Conservation (phyloP, 2,329 filamentous ascomycete species). For the Pseudopyrenochaeta lycopersici region DNA sequence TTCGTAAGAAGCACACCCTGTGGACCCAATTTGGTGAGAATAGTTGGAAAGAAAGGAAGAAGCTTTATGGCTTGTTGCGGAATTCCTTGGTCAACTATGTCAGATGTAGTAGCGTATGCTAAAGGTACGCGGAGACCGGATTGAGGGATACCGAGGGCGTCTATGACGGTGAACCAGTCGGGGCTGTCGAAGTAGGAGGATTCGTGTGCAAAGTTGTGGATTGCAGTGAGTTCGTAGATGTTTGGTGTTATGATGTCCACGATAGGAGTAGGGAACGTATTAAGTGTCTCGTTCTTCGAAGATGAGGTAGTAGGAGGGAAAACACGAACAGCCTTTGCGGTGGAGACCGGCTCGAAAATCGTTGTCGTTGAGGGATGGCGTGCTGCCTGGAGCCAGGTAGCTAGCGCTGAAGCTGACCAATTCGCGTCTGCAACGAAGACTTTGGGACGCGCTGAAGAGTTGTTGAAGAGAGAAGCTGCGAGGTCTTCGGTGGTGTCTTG, state of each 20-base stretch:
- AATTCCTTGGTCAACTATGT: slow-evolving; percentile 80
- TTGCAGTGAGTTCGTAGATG: slow-evolving; percentile 78
- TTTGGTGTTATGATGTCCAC: slow-evolving; percentile 85
- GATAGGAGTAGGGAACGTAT: slow-evolving; percentile 68
- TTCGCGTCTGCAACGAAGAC: slow-evolving; percentile 90
- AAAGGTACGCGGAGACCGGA: slow-evolving; percentile 75
- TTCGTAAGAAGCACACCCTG: slow-evolving; percentile 79
- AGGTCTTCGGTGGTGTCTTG: slow-evolving; percentile 20
- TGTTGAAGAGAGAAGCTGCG: slow-evolving; percentile 19
- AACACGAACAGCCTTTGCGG: slow-evolving; percentile 75
- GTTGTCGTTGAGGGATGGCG: slow-evolving; percentile 56
- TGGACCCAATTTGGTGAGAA: slow-evolving; percentile 83
- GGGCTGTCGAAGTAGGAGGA: slow-evolving; percentile 73
- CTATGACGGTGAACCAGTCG: slow-evolving; percentile 82
- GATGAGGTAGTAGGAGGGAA: slow-evolving; percentile 64
- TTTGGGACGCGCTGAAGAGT: slow-evolving; percentile 58
- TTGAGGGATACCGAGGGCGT: slow-evolving; percentile 78
- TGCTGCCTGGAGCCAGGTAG: slow-evolving; percentile 71
- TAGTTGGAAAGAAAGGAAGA: slow-evolving; percentile 84
- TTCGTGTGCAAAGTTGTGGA: slow-evolving; percentile 75
- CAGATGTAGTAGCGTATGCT: slow-evolving; percentile 69
- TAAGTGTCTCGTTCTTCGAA: slow-evolving; percentile 74
- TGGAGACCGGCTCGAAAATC: slow-evolving; percentile 90
- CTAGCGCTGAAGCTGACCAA: slow-evolving; percentile 74
- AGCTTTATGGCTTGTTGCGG: slow-evolving; percentile 86